Conservation (phyloP, 2,329 filamentous ascomycete species). For the Colletotrichum euphorbiae region DNA sequence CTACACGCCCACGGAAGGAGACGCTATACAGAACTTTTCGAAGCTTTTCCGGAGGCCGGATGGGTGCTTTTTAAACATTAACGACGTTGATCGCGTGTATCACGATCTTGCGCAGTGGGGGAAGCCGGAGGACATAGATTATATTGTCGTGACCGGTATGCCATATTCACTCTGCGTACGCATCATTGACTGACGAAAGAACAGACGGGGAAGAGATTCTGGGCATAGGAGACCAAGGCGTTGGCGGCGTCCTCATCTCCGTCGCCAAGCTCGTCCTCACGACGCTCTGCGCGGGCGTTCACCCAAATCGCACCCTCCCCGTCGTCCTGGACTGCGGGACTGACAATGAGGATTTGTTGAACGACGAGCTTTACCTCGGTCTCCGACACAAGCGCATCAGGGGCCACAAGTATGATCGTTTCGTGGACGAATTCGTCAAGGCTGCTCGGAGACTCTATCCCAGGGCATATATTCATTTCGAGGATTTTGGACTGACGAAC, state of each 20-base stretch:
- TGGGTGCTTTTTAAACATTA: slow-evolving; percentile 84
- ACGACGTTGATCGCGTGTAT: slow-evolving; percentile 73
- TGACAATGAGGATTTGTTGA: slow-evolving; percentile 79
- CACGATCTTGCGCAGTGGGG: slow-evolving; percentile 77
- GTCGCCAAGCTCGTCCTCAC: slow-evolving; percentile 86
- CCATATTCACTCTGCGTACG: not conserved
- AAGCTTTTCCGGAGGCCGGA: slow-evolving; percentile 81
- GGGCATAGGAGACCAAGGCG: slow-evolving; percentile 90
- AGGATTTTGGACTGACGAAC: slow-evolving; percentile 86
- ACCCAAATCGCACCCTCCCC: slow-evolving; percentile 81
- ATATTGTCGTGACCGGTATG: slow-evolving; percentile 86
- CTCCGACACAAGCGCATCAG: slow-evolving; percentile 73
- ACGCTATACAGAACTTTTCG: slow-evolving; percentile 88
- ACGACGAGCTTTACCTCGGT: slow-evolving; percentile 84
- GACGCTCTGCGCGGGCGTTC: slow-evolving; percentile 87
- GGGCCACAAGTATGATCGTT: slow-evolving; percentile 79
- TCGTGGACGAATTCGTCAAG: slow-evolving; percentile 80
- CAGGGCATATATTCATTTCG: slow-evolving; percentile 87
- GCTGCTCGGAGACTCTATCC: slow-evolving; percentile 78
- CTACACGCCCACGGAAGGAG: slow-evolving; percentile 90
- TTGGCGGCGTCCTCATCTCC: slow-evolving; percentile 86
- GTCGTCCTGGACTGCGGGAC: slow-evolving; percentile 90
- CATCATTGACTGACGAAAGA: slow-evolving; percentile 32
- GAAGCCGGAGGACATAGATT: slow-evolving; percentile 79
- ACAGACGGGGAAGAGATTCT: slow-evolving; percentile 77